Percentiles rank a stretch among this genome's conserved stretches.
These are phyloP conservation scores for Candida wancherniae DNA, from an alignment of 805 yeast genomes.

Conservation along the genomic window DNA sequence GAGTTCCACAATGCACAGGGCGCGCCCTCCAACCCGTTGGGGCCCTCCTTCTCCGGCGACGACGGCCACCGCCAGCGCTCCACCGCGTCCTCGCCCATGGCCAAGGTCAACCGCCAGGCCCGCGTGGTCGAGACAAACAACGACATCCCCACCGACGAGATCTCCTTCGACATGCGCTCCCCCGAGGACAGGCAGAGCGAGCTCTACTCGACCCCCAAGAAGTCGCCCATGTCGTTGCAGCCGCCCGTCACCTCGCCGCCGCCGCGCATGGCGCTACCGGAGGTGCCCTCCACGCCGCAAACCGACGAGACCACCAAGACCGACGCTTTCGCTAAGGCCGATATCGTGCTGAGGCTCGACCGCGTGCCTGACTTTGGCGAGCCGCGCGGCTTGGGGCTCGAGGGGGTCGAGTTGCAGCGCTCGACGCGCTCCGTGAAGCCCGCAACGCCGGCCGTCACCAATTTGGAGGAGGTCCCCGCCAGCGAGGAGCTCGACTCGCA, in stretches of 20 bases:
- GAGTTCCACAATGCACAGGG: slow-evolving; percentile 25
- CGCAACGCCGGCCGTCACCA: slow-evolving; percentile 33
- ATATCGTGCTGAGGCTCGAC: slow-evolving; percentile 1
- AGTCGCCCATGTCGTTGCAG: background rate
- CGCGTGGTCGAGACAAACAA: slow-evolving; percentile 39
- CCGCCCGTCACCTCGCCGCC: slow-evolving; percentile 32
- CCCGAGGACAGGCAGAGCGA: background rate
- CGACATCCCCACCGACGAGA: slow-evolving; percentile 9
- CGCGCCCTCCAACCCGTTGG: slow-evolving; percentile 2
- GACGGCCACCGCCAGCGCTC: slow-evolving; percentile 24
- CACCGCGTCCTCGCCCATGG: slow-evolving; percentile 36
- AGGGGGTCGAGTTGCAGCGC: slow-evolving; percentile 23
- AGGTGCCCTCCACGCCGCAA: slow-evolving; percentile 26
- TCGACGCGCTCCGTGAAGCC: slow-evolving; percentile 3
- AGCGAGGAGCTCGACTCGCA: slow-evolving; percentile 4
- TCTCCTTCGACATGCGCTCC: slow-evolving; percentile 1
- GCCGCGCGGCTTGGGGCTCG: slow-evolving; percentile 35
- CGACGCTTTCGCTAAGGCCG: slow-evolving; percentile 1
- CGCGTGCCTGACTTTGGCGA: slow-evolving; percentile 4
- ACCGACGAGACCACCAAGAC: background rate
- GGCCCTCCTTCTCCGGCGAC: slow-evolving; percentile 9
- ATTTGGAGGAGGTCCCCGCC: slow-evolving; percentile 26
- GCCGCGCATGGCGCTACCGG: slow-evolving; percentile 30
- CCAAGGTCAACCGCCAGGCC: slow-evolving; percentile 41
- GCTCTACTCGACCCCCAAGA: slow-evolving; percentile 18